A percentile compares a stretch with the other conserved stretches of the same genome.
phyloP scores from a whole-genome alignment of 2,329 filamentous ascomycete genomes.

The Ceratocystis smalleyi region DNA sequence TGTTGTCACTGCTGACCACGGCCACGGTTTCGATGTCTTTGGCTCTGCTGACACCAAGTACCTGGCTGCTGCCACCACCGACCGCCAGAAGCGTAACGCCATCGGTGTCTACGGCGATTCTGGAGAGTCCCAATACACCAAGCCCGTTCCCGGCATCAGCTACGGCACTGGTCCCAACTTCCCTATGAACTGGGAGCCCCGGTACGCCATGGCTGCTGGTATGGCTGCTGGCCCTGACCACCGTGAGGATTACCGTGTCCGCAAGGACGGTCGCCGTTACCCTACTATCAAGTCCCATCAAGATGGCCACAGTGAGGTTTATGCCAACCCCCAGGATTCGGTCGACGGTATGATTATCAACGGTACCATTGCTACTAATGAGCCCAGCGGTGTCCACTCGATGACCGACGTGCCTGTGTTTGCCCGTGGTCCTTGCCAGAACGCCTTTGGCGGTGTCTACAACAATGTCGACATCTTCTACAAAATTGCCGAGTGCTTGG shows the following conservation, averaged over 20 bases:
- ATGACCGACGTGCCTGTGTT: conserved; percentile 68
- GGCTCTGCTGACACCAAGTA: conserved; percentile 70
- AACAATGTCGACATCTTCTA: conserved; percentile 61
- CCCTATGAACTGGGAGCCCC: conserved; percentile 70
- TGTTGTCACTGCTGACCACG: conserved; percentile 73
- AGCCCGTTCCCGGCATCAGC: conserved; percentile 39
- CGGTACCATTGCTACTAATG: conserved; percentile 51
- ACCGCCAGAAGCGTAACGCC: conserved; percentile 60
- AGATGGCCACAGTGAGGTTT: conserved; percentile 26
- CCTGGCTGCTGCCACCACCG: conserved; percentile 45
- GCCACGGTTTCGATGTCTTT: conserved; percentile 78
- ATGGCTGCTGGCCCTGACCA: conserved; percentile 57
- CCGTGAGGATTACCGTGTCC: conserved; percentile 60
- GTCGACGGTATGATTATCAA: conserved; percentile 56
- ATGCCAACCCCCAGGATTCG: conserved; percentile 52
- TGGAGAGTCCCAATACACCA: conserved; percentile 60
- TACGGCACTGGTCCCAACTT: conserved; percentile 64
- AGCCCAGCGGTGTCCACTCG: conserved; percentile 57
- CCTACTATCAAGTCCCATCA: conserved; percentile 39
- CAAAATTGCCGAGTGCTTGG: conserved; percentile 54
- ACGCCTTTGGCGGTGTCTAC: conserved; percentile 56
- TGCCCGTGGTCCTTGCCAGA: conserved; percentile 63
- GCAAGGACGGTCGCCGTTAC: conserved; percentile 46
- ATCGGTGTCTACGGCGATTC: conserved; percentile 59
- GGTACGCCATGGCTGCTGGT: conserved; percentile 65